Percentiles rank a stretch among this genome's conserved stretches.
phyloP scores from a whole-genome alignment of 371 early-diverging fungal species.

The Rhizopus microsporus region DNA sequence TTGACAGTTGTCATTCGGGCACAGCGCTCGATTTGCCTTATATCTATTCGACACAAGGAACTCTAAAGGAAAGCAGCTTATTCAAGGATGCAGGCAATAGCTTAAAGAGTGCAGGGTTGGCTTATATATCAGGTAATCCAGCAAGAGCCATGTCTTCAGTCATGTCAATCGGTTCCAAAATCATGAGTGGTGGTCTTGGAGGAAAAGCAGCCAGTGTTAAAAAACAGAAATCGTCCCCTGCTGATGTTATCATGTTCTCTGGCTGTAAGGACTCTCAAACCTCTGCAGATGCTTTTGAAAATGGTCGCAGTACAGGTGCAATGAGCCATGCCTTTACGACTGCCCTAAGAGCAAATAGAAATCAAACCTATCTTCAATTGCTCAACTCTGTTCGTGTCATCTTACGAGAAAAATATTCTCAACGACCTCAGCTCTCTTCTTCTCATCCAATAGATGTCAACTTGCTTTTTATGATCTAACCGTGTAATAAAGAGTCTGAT shows the following conservation, averaged over 20 bases:
- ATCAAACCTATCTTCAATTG: conserved; percentile 74
- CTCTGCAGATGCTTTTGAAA: conserved; percentile 79
- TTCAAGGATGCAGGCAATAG: conserved; percentile 51
- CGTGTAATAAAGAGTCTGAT: conserved; percentile 1
- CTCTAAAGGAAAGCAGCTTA: conserved; percentile 53
- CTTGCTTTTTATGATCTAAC: conserved; percentile 66
- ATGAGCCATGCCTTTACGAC: conserved; percentile 83
- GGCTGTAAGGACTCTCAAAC: conserved; percentile 92
- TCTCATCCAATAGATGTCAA: conserved; percentile 81
- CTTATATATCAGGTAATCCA: conserved; percentile 50
- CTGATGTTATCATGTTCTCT: conserved; percentile 86
- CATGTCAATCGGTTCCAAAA: conserved; percentile 44
- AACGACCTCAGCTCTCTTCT: conserved; percentile 83
- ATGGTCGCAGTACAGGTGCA: conserved; percentile 76
- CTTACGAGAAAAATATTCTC: conserved; percentile 70
- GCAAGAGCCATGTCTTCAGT: conserved; percentile 50
- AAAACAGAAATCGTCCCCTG: conserved; percentile 59
- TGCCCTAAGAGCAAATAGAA: conserved; percentile 59
- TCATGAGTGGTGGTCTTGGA: conserved; percentile 40
- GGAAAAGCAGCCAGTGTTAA: conserved; percentile 39
- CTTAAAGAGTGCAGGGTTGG: conserved; percentile 50
- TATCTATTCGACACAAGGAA: conserved; percentile 74
- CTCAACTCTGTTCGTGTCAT: conserved; percentile 71
- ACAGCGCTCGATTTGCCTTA: conserved; percentile 88
- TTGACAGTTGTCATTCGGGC: conserved; percentile 88